Evolutionary conservation across 495 filamentous ascomycete genomes (phyloP).

Genomic region (Neurospora sp.): DNA sequence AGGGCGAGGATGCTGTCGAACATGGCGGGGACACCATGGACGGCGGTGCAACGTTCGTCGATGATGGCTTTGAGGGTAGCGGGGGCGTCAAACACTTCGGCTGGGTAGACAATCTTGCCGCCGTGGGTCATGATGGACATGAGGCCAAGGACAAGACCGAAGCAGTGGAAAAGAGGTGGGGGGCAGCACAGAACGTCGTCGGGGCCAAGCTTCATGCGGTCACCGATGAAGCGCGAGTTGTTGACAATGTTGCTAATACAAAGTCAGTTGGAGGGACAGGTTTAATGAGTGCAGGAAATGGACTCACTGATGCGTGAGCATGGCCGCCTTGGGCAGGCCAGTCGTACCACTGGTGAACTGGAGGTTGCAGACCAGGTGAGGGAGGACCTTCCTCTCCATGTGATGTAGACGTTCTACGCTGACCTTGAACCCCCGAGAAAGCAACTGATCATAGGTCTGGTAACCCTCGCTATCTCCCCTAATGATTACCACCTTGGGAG

Average conservation of each 20-base stretch:
- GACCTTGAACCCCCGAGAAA: conserved; percentile 34
- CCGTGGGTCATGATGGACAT: conserved; percentile 58
- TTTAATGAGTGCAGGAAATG: neutral
- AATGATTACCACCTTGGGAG: conserved; percentile 43
- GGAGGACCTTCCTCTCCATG: conserved; percentile 36
- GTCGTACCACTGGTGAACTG: conserved; percentile 67
- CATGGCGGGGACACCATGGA: conserved; percentile 67
- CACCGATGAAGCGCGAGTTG: conserved; percentile 59
- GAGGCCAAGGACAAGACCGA: conserved; percentile 61
- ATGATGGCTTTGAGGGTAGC: conserved; percentile 49
- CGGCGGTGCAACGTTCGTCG: conserved; percentile 55
- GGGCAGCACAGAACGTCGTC: conserved; percentile 59
- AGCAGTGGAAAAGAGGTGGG: conserved; percentile 65
- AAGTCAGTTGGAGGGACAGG: neutral
- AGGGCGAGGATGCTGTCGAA: conserved; percentile 54
- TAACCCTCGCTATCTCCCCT: conserved; percentile 40
- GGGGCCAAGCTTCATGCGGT: conserved; percentile 54
- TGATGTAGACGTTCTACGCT: conserved; percentile 21
- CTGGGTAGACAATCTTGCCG: conserved; percentile 55
- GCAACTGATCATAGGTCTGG: conserved; percentile 41
- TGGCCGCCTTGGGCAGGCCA: conserved; percentile 62
- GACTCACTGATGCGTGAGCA: conserved; percentile 58
- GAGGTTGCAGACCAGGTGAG: conserved; percentile 56
- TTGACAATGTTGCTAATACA: conserved; percentile 54
- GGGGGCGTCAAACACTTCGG: conserved; percentile 51